Conservation (phyloP, 2,329 filamentous ascomycete genomes). For the Phialophora verrucosa region DNA sequence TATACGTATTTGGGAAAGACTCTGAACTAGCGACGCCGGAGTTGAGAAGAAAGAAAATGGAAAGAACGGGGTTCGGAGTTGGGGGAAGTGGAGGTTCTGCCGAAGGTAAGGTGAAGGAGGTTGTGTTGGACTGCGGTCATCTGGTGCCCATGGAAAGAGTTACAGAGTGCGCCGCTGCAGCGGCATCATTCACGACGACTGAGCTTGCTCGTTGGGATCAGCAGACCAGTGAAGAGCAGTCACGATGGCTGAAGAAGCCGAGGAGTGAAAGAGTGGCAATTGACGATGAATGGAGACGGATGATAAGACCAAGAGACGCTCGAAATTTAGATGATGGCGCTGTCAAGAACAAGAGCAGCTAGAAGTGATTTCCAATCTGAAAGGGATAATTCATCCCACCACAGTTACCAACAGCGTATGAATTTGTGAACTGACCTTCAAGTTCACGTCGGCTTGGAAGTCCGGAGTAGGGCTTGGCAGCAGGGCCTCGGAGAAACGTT, state of each 20-base stretch:
- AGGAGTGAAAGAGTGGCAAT: conserved; percentile 30
- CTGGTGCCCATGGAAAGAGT: conserved; percentile 40
- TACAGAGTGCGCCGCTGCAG: conserved; percentile 34
- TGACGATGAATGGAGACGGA: conserved; percentile 34
- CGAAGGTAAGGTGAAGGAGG: conserved; percentile 45
- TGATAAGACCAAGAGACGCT: conserved; percentile 29
- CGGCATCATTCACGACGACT: conserved; percentile 27
- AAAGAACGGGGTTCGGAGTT: conserved; percentile 47
- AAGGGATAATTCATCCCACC: too few species aligned
- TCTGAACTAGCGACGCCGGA: conserved; percentile 49
- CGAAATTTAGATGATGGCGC: neutral
- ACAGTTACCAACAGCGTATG: too few species aligned
- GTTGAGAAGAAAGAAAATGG: conserved; percentile 50
- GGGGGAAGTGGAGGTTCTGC: conserved; percentile 60
- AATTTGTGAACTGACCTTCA: too few species aligned
- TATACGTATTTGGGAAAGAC: conserved; percentile 52
- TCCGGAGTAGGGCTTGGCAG: neutral
- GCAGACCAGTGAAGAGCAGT: conserved; percentile 26
- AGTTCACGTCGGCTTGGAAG: neutral
- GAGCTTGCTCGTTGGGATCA: conserved; percentile 31
- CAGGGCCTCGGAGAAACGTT: neutral
- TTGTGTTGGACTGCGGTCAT: conserved; percentile 36
- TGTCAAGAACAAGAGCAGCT: neutral
- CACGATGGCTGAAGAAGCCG: conserved; percentile 29
- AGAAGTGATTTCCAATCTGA: neutral